Base-by-base conservation (phyloP, 345 rosid species). In the Alliaria petiolata region DNA sequence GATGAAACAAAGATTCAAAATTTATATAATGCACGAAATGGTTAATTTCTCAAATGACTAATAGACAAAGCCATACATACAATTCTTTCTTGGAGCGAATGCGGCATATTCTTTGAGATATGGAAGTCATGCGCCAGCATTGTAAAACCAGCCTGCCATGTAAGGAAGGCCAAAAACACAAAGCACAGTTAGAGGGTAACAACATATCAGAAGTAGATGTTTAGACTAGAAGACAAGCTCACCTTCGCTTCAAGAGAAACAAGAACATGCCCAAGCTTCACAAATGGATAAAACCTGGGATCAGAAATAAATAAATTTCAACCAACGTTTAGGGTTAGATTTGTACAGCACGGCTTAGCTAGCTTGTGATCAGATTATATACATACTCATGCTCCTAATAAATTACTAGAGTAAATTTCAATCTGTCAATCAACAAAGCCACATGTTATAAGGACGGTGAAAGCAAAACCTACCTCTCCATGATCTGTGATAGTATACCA, bases 211-310 rank as follows among this genome's bases (percentile, higher is more conserved):
- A 20, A 64, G 31, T 19, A 62, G 3, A 20, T 35, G 33, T 50
- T 34, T 50, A 31, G 26, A 52, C 71, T 19, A 43, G 35, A 60
- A 54, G 20, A 19, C 20, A 76, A 61, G 72, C 47, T 68, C 78
- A 93, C 98, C 95, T 89, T 76, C 38, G 81, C 85, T 80, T 91
- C 96, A 67, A 87, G 76, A 68, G 81, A 82, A 73, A 83, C 80
- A 52, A 93, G 87, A 69, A 83, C 79, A 40, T 85, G 75, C n/a
- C 96, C 92, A 81, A 86, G 76, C 77, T 79, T 89, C 83, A 89
- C 71, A 39, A 63, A 69, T 8, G 98, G 96, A 81, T 87, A 90
- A 83, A 79, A 90, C 84, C 98, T 93, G 81, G 30, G 76, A 36
- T 61, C 2, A 72, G 51, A 52, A 43, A 67, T 20, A 47, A 38